A percentile compares a stretch with the other conserved stretches of the same genome.
phyloP scores from a whole-genome alignment of 306 rosid genomes.

The Vicia faba region DNA sequence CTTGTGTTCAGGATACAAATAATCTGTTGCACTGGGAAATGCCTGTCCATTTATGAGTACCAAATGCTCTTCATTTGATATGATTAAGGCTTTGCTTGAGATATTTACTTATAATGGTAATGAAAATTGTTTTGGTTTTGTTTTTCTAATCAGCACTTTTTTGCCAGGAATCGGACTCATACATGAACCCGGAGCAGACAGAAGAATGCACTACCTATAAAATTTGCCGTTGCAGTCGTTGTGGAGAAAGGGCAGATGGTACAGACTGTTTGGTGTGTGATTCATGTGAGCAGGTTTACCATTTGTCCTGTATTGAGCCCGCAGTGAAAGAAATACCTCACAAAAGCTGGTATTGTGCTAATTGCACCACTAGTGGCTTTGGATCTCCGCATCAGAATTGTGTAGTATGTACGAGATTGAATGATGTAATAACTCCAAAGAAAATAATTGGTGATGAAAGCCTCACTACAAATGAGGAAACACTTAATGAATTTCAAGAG shows the following conservation, averaged over 20 bases:
- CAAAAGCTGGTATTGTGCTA: slow-evolving; percentile 84
- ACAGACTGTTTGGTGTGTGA: slow-evolving; percentile 84
- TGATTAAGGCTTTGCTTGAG: slow-evolving; percentile 29
- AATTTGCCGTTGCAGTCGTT: slow-evolving; percentile 64
- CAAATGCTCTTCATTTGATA: slow-evolving; percentile 37
- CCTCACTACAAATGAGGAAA: slow-evolving; percentile 51
- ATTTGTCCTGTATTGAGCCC: slow-evolving; percentile 82
- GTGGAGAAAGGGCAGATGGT: slow-evolving; percentile 77
- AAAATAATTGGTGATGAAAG: slow-evolving; percentile 47
- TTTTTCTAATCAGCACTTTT: slow-evolving; percentile 49
- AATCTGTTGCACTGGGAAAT: slow-evolving; percentile 29
- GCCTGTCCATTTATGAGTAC: slow-evolving; percentile 28
- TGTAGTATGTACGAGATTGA: slow-evolving; percentile 76
- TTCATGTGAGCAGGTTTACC: slow-evolving; percentile 95
- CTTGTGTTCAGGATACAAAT: slow-evolving; percentile 8
- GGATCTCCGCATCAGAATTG: slow-evolving; percentile 73
- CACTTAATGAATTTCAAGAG: slow-evolving; percentile 48
- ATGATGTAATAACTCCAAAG: slow-evolving; percentile 40
- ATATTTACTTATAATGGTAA: slow-evolving; percentile 16
- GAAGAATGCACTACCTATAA: slow-evolving; percentile 47
- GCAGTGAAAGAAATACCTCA: slow-evolving; percentile 77
- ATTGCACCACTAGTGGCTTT: slow-evolving; percentile 61
- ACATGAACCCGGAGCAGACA: slow-evolving; percentile 60
- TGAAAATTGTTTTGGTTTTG: slow-evolving; percentile 39
- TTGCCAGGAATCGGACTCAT: slow-evolving; percentile 54